Conservation (phyloP, 1,139 yeast genomes). For the Pichia sp. region DNA sequence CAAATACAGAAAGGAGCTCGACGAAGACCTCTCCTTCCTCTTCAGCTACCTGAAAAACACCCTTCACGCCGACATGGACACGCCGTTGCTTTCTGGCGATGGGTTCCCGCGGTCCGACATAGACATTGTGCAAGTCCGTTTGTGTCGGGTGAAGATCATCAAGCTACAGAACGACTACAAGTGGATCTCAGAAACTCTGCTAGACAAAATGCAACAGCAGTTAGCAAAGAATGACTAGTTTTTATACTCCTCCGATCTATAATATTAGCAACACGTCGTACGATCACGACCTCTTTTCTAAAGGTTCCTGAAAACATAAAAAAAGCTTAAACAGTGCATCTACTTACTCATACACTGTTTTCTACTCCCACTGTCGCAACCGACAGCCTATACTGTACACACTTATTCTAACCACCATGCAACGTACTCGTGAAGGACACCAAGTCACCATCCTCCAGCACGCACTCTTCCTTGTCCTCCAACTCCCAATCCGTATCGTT, state of each 20-base stretch:
- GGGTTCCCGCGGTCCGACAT: conserved; percentile 87
- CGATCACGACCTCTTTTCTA: no score
- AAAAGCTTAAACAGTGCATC: no score
- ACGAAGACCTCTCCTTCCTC: conserved; percentile 22
- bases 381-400: background rate
- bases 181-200: conserved; percentile 37
- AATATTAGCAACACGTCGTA: no score
- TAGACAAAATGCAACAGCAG: conserved; percentile 13
- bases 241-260: background rate
- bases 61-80: conserved; percentile 54
- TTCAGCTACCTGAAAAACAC: conserved; percentile 22
- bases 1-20: conserved; percentile 18
- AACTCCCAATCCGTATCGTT: conserved; percentile 98
- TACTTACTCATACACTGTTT: no score
- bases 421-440: conserved; percentile 87
- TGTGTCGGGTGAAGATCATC: conserved; percentile 60
- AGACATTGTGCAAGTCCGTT: conserved; percentile 63
- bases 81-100: conserved; percentile 60
- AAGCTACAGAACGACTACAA: conserved; percentile 66
- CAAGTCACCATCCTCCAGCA: conserved; percentile 68
- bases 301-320: no score
- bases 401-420: conserved; percentile 74
- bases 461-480: conserved; percentile 82
- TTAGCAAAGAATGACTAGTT: background rate
- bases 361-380: no score